Base-by-base conservation (phyloP, 208 protist species). In the Zelonia costaricensis region DNA sequence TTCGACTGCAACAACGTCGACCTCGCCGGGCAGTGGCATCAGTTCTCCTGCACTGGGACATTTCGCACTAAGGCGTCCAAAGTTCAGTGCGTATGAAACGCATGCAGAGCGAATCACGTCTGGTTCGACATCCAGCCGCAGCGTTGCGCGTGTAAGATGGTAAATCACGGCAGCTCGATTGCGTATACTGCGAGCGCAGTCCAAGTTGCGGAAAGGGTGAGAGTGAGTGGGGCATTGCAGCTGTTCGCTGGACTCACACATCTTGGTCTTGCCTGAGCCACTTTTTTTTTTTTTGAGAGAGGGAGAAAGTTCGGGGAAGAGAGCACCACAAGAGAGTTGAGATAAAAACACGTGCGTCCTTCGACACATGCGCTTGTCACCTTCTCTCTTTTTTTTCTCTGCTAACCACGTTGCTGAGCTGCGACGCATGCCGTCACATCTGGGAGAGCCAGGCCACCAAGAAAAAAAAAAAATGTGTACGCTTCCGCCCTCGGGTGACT, bases 1-100 rank as follows among this genome's bases (percentile, higher is more conserved):
- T 54, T 96, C 86, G 30, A 86, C 39, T 13, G 74, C 82, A 10
- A 84, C 80, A n/a, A 88, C 72, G 22, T 92, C 79, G 25, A 48
- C 55, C 40, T 87, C 76, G 28, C 59, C 47, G 5, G 54, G 38
- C 3, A 39, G 20, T 5, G 36, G 48, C 22, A 54, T 57, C 33
- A 77, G 38, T 10, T 63, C 47, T 10, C 22, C 15, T 5, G 74
- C 36, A 22, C 25, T 51, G 2, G 58, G 59, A 0, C 49, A 36
- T 16, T 49, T 63, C 9, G 60, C 35, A 16, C 57, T 74, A n/a
- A 47, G 53, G 22, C 83, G 76, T 27, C 82, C 74, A 30, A 84
- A 76, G 58, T 95, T 92, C 0, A 82, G 43, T 18, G 89, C 69
- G 45, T 77, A 89, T 4, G 90, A 67, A 13, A 90, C 58, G 47